Base-by-base conservation (phyloP, 257 asterid genomes). In the Thymus mandschuricus region DNA sequence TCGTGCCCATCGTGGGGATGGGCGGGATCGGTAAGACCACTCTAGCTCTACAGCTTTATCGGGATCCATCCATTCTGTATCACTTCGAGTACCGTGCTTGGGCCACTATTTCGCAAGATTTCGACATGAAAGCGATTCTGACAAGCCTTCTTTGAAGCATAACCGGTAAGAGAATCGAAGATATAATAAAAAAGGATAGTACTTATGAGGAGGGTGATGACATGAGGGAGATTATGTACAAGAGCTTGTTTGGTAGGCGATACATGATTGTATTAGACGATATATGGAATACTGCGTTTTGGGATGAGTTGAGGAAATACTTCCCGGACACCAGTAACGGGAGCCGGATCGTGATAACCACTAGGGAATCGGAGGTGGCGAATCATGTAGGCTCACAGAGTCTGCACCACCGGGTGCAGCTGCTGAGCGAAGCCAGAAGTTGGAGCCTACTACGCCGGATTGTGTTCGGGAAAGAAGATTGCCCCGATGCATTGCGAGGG, bases 51-150 rank as follows among this genome's bases (percentile, higher is more conserved):
- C 28, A 11, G 1, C n/a, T 74, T 57, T 74, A 74, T 41, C 34
- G 60, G 0, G 68, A 75, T 52, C 41, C 58, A 5, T 0, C 3
- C 2, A 10, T 58, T 44, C 9, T 6, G 15, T 49, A 21, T 27
- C 48, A 30, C 7, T 75, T 75, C 9, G 38, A 75, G 10, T 10
- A 13, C 59, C 52, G 69, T 12, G 69, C 70, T 10, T 67, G 74
- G 79, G 28, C 10, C 11, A 59, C 69, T 1, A 21, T 75, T 4
- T 75, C 79, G 35, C 79, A 75, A 75, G 64, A 75, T 5, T 67
- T 60, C 63, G 51, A 9, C 9, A 54, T 67, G 11, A 7, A 33
- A 44, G 13, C 2, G 35, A 41, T 41, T 40, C 35, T 62, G 10
- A 1, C 10, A 3, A 6, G 52, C 52, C 68, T 62, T 40, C 50